These are phyloP conservation scores for Scortechinia acanthostroma DNA, from an alignment of 2,329 filamentous ascomycete genomes.

Conservation along the genomic window DNA sequence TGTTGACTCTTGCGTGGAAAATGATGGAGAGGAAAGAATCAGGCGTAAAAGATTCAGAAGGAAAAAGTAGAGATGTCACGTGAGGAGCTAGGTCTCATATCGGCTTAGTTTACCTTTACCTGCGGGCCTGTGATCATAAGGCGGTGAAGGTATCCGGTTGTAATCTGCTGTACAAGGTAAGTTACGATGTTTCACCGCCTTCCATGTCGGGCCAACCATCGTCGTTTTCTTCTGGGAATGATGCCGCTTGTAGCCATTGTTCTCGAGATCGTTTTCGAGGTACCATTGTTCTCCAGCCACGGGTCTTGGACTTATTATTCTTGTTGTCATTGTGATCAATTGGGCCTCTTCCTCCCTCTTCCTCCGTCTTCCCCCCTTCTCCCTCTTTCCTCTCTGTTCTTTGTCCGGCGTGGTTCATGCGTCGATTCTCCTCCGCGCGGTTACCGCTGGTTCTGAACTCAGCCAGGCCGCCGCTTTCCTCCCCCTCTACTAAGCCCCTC, in stretches of 20 bases:
- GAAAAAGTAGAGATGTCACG: not conserved
- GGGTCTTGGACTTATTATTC: no score
- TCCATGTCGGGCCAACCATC: not conserved
- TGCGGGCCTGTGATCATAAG: not conserved
- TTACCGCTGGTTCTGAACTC: not conserved
- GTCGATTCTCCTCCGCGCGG: not conserved
- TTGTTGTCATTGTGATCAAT: no score
- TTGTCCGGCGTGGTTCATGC: constrained; percentile 2
- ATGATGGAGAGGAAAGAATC: constrained; percentile 1
- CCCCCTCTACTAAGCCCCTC: not conserved
- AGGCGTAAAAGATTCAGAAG: not conserved
- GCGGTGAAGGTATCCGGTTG: not conserved
- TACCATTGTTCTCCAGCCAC: no score
- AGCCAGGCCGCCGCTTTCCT: not conserved
- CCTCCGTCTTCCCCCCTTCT: no score
- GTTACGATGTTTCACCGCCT: not conserved
- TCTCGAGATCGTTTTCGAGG: no score
- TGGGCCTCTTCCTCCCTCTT: no score
- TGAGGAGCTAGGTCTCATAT: not conserved
- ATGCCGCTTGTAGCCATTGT: no score
- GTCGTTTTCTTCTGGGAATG: not conserved
- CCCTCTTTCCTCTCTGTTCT: constrained; percentile 5
- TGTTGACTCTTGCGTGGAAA: not conserved
- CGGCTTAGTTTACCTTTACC: not conserved
- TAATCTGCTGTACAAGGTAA: not conserved